Conservation (phyloP, 2,329 filamentous ascomycete species). For the Claviceps spartinae region DNA sequence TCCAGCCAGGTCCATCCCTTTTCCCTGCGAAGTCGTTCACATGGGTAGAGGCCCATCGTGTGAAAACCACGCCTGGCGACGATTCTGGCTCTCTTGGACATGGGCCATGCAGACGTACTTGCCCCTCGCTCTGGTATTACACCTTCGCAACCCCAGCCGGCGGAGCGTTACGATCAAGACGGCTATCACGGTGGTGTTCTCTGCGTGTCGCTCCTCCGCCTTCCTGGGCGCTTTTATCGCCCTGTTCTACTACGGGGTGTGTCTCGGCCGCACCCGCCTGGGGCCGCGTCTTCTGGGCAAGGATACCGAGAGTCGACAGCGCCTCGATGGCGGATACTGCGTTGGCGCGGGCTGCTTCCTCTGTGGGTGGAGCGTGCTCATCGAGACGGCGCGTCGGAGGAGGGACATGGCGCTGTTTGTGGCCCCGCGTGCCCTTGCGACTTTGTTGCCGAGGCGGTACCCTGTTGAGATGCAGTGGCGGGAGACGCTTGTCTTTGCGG, state of each 20-base stretch:
- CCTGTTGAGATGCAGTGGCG: constrained; percentile 47
- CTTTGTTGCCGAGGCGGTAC: constrained; percentile 60
- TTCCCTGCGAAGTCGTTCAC: constrained; percentile 75
- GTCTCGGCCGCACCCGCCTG: constrained; percentile 58
- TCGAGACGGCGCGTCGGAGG: constrained; percentile 51
- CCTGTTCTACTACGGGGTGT: constrained; percentile 76
- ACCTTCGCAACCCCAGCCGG: constrained; percentile 33
- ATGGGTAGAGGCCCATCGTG: constrained; percentile 63
- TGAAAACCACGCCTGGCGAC: constrained; percentile 56
- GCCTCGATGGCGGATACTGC: constrained; percentile 50
- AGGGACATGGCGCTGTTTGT: constrained; percentile 74
- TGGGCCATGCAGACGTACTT: constrained; percentile 68
- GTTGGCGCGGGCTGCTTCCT: constrained; percentile 58
- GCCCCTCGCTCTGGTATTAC: constrained; percentile 56
- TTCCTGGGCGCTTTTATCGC: constrained; percentile 68
- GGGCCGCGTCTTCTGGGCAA: constrained; percentile 55
- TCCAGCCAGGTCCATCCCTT: constrained; percentile 52
- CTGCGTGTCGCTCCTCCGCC: constrained; percentile 56
- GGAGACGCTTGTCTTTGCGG: constrained; percentile 52
- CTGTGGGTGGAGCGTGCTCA: constrained; percentile 70
- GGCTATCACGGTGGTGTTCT: constrained; percentile 39
- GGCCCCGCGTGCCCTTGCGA: constrained; percentile 62
- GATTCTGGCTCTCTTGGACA: constrained; percentile 55
- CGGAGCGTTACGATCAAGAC: constrained; percentile 28
- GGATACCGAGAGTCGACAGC: constrained; percentile 31